Base-by-base conservation (phyloP, 1,284 basidiomycete genomes). In the Ustilago curta region DNA sequence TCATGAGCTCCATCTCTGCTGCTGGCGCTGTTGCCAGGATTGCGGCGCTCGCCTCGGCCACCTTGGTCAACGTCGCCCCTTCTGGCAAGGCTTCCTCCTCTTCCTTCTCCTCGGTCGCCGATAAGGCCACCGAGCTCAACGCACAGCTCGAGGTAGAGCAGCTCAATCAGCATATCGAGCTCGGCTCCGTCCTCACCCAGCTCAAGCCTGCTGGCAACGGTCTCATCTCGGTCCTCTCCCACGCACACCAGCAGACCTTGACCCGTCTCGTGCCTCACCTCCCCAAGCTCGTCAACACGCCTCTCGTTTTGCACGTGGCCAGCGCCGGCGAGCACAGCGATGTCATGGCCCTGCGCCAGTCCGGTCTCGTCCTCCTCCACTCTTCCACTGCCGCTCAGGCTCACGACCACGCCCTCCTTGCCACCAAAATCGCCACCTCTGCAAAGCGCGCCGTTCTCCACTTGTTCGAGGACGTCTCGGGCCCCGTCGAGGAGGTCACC, bases 391-490 rank as follows among this genome's bases (percentile, higher is more conserved):
- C 89, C 2, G 89, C 91, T 81, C 88, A 91, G 76, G 91, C 91
- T 2, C 90, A 92, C 79, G 91, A 92, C 81, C 89, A 92, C 77
- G 89, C 90, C 12, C 85, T 93, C 18, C 87, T 93, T n/a, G 91
- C 91, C 25, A 88, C 90, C 59, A 88, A 89, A 50, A 86, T 93
- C 44, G 91, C 92, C 4, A 87, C 87, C 54, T 86, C 88, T 11
- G 87, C 90, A 73, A 87, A 87, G 59, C 88, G 88, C 54, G 88
- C 89, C 2, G 93, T 96, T 18, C 88, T 96, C 54, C 94, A 97
- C 83, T 91, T 90, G 45, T 95, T 94, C 84, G 90, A 91, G 37
- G 76, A 72, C 37, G 67, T 78, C 50, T 74, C 76, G 25, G 77
- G 68, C 12, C 68, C 76, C 37, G 68, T 82, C 47, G 69, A 77